Evolutionary conservation across 1,284 basidiomycete genomes (phyloP).

Genomic region (Phylloboletellus chloephorus): DNA sequence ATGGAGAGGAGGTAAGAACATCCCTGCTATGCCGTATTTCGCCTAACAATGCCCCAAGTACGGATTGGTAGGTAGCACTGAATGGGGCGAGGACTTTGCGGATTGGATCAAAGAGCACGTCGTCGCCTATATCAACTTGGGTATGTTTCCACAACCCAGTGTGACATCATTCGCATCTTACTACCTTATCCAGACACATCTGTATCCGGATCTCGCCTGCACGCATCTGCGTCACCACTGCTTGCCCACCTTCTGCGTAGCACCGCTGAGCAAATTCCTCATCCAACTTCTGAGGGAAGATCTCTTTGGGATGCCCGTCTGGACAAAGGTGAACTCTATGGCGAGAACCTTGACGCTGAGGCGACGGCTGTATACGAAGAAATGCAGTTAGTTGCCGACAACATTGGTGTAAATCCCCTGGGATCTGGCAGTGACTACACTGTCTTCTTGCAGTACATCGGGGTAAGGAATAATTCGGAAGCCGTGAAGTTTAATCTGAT

Average conservation of each 20-base stretch:
- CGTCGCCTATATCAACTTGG: constrained; percentile 75
- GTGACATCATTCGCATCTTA: constrained; percentile 4
- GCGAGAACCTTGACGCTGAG: constrained; percentile 30
- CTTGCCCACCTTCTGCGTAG: constrained; percentile 60
- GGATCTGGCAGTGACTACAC: constrained; percentile 73
- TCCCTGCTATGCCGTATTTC: not conserved
- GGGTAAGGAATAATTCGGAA: constrained; percentile 33
- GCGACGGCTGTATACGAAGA: constrained; percentile 26
- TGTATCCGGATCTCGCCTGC: constrained; percentile 53
- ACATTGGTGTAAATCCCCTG: constrained; percentile 36
- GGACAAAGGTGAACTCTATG: constrained; percentile 41
- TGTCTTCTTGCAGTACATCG: constrained; percentile 55
- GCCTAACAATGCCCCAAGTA: constrained; percentile 39
- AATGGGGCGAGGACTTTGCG: constrained; percentile 78
- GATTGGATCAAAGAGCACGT: constrained; percentile 66
- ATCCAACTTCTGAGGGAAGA: constrained; percentile 39
- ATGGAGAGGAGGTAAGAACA: constrained; percentile 61
- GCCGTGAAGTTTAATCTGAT: constrained; percentile 10
- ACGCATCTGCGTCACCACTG: constrained; percentile 57
- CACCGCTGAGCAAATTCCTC: constrained; percentile 55
- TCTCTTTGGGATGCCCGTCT: constrained; percentile 49
- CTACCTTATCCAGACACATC: constrained; percentile 46
- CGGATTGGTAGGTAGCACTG: constrained; percentile 74
- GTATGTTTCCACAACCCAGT: constrained; percentile 30
- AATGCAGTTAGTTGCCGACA: constrained; percentile 19